Percentiles rank a stretch among this genome's conserved stretches.
Evolutionary conservation across 2,329 filamentous ascomycete species (phyloP).

Genomic region (Calonectria pauciramosa): DNA sequence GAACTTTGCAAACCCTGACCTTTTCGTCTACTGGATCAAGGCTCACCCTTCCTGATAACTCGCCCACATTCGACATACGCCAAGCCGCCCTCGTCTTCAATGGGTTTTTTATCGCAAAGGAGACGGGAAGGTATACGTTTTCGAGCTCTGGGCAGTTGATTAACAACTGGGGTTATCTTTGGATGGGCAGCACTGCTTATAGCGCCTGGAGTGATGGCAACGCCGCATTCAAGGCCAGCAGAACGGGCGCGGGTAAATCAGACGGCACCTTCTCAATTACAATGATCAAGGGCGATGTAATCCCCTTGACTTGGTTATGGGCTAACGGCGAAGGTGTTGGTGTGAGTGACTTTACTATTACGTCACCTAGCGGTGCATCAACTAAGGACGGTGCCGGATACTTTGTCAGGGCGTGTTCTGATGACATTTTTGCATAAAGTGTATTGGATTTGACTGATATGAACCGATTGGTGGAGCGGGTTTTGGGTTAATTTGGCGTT

Average conservation of each 20-base stretch:
- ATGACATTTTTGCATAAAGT: neutral
- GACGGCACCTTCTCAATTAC: neutral
- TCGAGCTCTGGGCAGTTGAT: neutral
- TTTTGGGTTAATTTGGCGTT: neutral
- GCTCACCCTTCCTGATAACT: neutral
- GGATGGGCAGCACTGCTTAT: neutral
- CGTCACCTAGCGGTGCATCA: neutral
- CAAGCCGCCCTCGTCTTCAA: neutral
- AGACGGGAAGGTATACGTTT: neutral
- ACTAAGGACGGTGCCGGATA: neutral
- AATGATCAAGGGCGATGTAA: neutral
- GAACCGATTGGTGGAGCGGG: neutral
- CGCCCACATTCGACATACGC: neutral
- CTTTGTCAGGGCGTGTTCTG: neutral
- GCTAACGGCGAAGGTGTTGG: neutral
- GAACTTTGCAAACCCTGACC: neutral
- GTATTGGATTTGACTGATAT: neutral
- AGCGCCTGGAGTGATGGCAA: neutral
- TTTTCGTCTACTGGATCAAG: neutral
- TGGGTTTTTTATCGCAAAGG: neutral
- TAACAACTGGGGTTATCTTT: neutral
- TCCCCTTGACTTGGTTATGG: neutral
- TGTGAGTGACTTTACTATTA: neutral
- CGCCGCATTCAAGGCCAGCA: neutral
- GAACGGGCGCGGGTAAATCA: neutral